Percentiles rank a stretch among this genome's conserved stretches.
These are phyloP conservation scores for Sarocladium strictum DNA, from an alignment of 2,329 filamentous ascomycete species.

Conservation along the genomic window DNA sequence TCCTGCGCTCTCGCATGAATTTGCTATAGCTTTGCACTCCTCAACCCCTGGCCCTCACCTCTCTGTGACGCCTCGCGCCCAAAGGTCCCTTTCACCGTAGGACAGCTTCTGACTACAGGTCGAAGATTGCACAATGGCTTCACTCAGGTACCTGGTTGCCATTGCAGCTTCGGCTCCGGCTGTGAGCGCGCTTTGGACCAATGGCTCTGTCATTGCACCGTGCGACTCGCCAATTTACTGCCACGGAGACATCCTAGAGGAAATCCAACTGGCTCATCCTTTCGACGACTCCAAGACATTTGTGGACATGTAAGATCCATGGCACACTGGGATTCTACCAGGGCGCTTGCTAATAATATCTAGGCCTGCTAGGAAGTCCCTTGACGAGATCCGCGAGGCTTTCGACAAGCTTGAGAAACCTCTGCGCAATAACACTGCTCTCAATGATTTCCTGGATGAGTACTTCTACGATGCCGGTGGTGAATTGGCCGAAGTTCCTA, in stretches of 20 bases:
- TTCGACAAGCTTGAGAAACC: constrained; percentile 55
- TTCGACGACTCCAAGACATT: constrained; percentile 67
- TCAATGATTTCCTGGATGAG: constrained; percentile 54
- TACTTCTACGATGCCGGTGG: constrained; percentile 60
- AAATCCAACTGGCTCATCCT: constrained; percentile 57
- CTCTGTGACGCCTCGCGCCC: neutral
- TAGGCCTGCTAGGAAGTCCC: constrained; percentile 53
- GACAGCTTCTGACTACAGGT: neutral
- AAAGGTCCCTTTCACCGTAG: neutral
- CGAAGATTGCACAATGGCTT: constrained; percentile 17
- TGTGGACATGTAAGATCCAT: constrained; percentile 54
- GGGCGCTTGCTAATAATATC: neutral
- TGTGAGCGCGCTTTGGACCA: constrained; percentile 46
- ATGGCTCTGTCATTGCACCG: constrained; percentile 55
- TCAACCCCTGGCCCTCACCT: no score
- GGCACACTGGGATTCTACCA: neutral
- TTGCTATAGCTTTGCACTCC: neutral
- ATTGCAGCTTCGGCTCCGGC: constrained; percentile 21
- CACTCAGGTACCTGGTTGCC: constrained; percentile 19
- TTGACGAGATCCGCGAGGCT: constrained; percentile 55
- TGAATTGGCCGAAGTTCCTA: constrained; percentile 51
- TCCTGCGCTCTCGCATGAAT: neutral
- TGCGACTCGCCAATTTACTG: constrained; percentile 66
- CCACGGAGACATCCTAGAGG: constrained; percentile 55
- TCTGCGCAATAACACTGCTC: constrained; percentile 55